Conservation (phyloP, 805 yeast genomes). For the Tetrapisispora phaffii region DNA sequence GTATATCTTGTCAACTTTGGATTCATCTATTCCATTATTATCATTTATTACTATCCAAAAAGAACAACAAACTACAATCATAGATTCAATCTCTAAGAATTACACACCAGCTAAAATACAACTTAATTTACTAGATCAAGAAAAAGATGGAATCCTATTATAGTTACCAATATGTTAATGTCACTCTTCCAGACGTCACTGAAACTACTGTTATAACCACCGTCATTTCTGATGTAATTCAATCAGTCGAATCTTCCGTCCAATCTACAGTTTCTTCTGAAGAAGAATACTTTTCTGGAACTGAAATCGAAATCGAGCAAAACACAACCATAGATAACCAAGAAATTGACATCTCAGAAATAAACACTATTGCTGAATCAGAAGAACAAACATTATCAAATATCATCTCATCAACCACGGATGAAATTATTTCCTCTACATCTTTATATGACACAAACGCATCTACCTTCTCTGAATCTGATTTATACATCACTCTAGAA, state of each 20-base stretch:
- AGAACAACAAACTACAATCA: not conserved
- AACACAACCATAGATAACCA: not conserved
- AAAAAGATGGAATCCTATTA: not conserved
- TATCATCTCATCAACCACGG: not conserved
- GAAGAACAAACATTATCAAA: not conserved
- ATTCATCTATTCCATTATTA: too few relatives aligned
- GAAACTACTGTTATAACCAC: not conserved
- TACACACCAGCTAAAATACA: not conserved
- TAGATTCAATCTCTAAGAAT: not conserved
- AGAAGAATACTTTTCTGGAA: not conserved
- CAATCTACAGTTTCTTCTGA: not conserved
- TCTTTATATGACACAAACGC: not conserved
- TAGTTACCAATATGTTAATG: slow-evolving; percentile 1
- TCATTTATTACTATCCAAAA: too few relatives aligned
- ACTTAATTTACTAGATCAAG: too few relatives aligned
- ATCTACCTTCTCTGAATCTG: not conserved
- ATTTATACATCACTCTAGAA: not conserved
- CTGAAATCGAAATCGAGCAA: not conserved
- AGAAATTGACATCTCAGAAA: not conserved
- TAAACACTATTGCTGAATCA: not conserved
- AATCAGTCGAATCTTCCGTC: not conserved
- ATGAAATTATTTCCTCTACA: not conserved
- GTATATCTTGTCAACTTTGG: not conserved
- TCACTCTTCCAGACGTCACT: slow-evolving; percentile 1
- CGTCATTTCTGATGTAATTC: not conserved